phyloP scores from a whole-genome alignment of 441 rosid species.

The Breynia disticha region DNA sequence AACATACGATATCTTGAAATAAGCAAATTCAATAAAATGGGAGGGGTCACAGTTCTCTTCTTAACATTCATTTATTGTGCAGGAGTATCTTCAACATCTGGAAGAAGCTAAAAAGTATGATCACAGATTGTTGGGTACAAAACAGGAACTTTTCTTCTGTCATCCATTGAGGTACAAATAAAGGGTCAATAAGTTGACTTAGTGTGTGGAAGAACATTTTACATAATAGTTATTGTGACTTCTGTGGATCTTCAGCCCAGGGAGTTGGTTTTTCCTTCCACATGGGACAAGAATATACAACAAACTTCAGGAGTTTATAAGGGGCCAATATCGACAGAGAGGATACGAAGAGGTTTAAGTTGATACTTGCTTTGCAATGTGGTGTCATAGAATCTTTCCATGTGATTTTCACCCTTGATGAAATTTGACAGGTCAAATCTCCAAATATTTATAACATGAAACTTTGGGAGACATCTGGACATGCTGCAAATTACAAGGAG shows the following conservation, averaged over 20 bases:
- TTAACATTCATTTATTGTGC: conserved; percentile 15
- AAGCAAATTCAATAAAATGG: not conserved
- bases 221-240: not conserved
- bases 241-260: conserved; percentile 61
- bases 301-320: conserved; percentile 71
- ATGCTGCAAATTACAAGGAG: conserved; percentile 93
- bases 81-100: conserved; percentile 62
- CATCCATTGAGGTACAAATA: conserved; percentile 68
- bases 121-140: conserved; percentile 75
- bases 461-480: conserved; percentile 99
- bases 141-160: conserved; percentile 93
- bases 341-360: conserved; percentile 82
- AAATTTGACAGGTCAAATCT: conserved; percentile 62
- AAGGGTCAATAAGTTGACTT: too few species aligned
- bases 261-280: conserved; percentile 98
- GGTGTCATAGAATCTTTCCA: conserved; percentile 4
- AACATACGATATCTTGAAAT: too few species aligned
- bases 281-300: conserved; percentile 85
- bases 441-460: conserved; percentile 94
- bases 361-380: not conserved
- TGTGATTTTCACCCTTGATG: conserved; percentile 10
- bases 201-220: not conserved
- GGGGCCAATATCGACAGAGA: conserved; percentile 63
- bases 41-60: not conserved
- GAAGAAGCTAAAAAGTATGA: conserved; percentile 96